phyloP scores from a whole-genome alignment of 495 filamentous ascomycete genomes.

The Halenospora varia region DNA sequence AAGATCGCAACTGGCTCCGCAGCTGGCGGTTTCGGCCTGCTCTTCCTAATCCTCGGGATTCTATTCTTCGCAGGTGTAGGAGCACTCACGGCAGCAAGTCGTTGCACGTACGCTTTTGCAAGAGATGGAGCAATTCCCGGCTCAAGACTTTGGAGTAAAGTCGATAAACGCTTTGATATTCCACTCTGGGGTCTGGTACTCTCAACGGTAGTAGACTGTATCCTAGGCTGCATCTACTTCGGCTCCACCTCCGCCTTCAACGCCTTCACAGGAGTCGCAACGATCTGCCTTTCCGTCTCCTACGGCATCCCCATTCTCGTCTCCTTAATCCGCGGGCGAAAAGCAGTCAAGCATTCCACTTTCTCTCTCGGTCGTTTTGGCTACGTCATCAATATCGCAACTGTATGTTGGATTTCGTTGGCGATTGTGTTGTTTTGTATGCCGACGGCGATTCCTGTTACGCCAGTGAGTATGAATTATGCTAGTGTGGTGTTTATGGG shows the following conservation, averaged over 20 bases:
- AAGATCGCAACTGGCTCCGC: slow-evolving; percentile 54
- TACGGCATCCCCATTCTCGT: slow-evolving; percentile 63
- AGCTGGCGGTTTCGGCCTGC: slow-evolving; percentile 64
- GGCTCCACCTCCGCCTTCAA: slow-evolving; percentile 60
- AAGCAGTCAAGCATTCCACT: slow-evolving; percentile 38
- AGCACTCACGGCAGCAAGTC: slow-evolving; percentile 53
- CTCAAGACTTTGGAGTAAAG: slow-evolving; percentile 57
- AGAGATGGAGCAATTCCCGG: slow-evolving; percentile 31
- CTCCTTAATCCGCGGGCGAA: slow-evolving; percentile 37
- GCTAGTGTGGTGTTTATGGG: slow-evolving; percentile 61
- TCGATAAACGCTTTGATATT: slow-evolving; percentile 52
- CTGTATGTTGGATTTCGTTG: slow-evolving; percentile 42
- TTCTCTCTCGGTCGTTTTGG: slow-evolving; percentile 47
- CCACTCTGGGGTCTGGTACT: slow-evolving; percentile 55
- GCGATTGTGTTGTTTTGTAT: slow-evolving; percentile 42
- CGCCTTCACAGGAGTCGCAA: slow-evolving; percentile 63
- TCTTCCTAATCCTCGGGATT: slow-evolving; percentile 70
- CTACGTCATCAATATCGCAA: slow-evolving; percentile 44
- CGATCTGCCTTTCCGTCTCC: slow-evolving; percentile 57
- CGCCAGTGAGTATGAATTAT: slow-evolving; percentile 52
- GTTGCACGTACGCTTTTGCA: slow-evolving; percentile 41
- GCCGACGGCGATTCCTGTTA: slow-evolving; percentile 44
- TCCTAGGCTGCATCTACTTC: slow-evolving; percentile 62
- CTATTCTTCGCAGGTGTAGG: slow-evolving; percentile 57
- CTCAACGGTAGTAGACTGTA: slow-evolving; percentile 47